Conservation (phyloP, 176 grass and related monocot species). For the Oryza coarctata region DNA sequence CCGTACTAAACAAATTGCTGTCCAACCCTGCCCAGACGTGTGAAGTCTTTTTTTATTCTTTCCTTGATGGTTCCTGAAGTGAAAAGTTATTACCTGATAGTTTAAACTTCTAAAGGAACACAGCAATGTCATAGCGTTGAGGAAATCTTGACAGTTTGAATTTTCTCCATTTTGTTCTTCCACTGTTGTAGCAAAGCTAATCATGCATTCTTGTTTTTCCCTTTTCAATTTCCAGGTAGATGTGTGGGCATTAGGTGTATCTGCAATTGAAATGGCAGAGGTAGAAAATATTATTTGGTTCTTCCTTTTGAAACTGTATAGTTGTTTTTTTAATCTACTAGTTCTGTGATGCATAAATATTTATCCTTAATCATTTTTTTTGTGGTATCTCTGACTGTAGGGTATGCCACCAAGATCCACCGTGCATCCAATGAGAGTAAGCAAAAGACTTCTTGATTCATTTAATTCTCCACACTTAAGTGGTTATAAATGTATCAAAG, state of each 20-base stretch:
- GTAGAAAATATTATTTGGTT: constrained; percentile 48
- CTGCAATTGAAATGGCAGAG: constrained; percentile 99
- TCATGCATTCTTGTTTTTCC: constrained; percentile 1
- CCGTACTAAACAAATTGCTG: constrained; percentile 3
- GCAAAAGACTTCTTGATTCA: constrained; percentile 35
- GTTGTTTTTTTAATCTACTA: not conserved
- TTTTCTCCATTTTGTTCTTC: constrained; percentile 34
- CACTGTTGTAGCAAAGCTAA: constrained; percentile 29
- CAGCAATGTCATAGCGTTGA: not conserved
- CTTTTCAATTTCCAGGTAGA: constrained; percentile 63
- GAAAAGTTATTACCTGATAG: constrained; percentile 6
- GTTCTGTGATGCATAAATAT: constrained; percentile 1
- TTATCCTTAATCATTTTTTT: constrained; percentile 30
- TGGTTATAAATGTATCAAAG: not conserved
- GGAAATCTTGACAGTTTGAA: constrained; percentile 4
- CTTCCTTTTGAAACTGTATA: constrained; percentile 30
- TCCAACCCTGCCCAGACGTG: not conserved
- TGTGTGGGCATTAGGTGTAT: constrained; percentile 99
- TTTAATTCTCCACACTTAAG: constrained; percentile 40
- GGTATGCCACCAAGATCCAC: constrained; percentile 94
- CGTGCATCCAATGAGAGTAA: constrained; percentile 99
- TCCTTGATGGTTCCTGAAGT: constrained; percentile 25
- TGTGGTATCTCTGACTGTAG: constrained; percentile 50
- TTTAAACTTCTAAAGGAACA: constrained; percentile 14
- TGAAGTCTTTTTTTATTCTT: not conserved